phyloP scores from a whole-genome alignment of 139 green algal genomes.

The Chlorella vulgaris region DNA sequence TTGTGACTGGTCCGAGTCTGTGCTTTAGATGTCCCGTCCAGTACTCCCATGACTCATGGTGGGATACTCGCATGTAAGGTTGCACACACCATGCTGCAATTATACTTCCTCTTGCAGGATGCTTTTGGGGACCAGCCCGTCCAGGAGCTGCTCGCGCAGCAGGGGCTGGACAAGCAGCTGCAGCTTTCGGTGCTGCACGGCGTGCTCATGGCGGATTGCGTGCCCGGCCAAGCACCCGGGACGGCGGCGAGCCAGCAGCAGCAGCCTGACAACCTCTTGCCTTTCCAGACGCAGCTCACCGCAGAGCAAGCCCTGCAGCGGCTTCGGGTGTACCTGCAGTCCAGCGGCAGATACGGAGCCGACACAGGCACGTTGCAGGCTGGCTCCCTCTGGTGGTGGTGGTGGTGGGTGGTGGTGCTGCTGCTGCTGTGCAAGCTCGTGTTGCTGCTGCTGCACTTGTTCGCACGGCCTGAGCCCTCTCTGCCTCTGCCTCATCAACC shows the following conservation, averaged over 20 bases:
- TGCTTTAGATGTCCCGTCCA: no score
- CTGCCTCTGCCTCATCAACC: background rate
- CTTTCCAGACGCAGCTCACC: slow-evolving; percentile 12
- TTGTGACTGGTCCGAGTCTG: background rate
- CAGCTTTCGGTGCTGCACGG: slow-evolving; percentile 67
- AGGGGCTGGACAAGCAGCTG: slow-evolving; percentile 57
- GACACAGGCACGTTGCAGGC: background rate
- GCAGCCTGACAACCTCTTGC: background rate
- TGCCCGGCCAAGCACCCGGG: background rate
- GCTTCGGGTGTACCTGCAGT: slow-evolving; percentile 59
- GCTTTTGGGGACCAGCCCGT: slow-evolving; percentile 35
- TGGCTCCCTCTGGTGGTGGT: no score
- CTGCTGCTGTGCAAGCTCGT: background rate
- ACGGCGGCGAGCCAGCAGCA: background rate
- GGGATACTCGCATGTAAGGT: no score
- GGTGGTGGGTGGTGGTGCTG: no score
- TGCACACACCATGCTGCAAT: background rate
- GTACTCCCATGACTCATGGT: no score
- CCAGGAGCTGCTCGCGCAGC: slow-evolving; percentile 35
- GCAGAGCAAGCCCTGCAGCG: slow-evolving; percentile 40
- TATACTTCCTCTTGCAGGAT: background rate
- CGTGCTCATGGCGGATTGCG: slow-evolving; percentile 53
- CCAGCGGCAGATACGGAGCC: slow-evolving; percentile 48
- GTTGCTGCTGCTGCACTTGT: background rate
- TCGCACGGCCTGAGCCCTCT: background rate